Base-by-base conservation (phyloP, 1,139 yeast genomes). In the Kodamaea arcana region DNA sequence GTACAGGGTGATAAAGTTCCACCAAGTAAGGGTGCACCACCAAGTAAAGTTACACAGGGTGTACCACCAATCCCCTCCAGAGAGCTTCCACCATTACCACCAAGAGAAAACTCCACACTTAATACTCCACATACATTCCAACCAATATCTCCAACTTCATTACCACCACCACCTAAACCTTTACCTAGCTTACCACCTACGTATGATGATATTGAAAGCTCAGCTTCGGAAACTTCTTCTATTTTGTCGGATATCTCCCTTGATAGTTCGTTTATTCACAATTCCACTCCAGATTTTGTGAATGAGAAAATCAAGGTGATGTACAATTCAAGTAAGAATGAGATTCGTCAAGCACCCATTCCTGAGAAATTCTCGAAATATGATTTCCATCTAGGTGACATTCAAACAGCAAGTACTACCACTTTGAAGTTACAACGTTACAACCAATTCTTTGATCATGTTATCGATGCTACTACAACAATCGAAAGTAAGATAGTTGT, bases 271-370 rank as follows among this genome's bases (percentile, higher is more conserved):
- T 42, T 52, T 10, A 32, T 56, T 12, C 50, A 48, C n/a, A 47
- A 46, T 22, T 31, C 50, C 3, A 39, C 48, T 15, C 50, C 48
- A 7, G 60, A 51, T 15, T 37, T 41, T 5, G 49, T 50, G 16
- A 54, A 50, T 30, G 47, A 47, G 31, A 47, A 48, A 29, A 45
- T 69, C 27, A 42, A 46, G n/a, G 55, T 50, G 30, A 38, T 65
- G 7, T 69, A 66, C 42, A 69, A 69, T 43, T 35, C 50, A 2
- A 46, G 58, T 32, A 69, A 69, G 40, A 67, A 67, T 41, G 56
- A 55, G 4, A 65, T 68, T 27, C 51, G 46, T 4, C 39, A 34
- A 14, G 57, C 66, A 3, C 75, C 74, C 2, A 40, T 64, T n/a
- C 39, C 43, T 11, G 37, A 36, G 15, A 27, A 28, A 15, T 24